These are phyloP conservation scores for Serpula lacrymans DNA, from an alignment of 768 basidiomycete species.

Conservation along the genomic window DNA sequence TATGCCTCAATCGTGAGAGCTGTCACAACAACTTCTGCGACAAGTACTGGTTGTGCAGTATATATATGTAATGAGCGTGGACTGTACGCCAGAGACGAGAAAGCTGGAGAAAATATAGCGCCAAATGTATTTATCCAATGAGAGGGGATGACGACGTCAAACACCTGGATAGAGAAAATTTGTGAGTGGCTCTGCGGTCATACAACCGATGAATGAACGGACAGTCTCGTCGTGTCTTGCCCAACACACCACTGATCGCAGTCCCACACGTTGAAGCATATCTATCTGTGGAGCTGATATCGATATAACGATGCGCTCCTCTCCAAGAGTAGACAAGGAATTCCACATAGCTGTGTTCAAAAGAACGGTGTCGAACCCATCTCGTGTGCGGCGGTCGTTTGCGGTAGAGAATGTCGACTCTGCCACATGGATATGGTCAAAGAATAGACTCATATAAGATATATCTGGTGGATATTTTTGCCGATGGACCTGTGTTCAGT, in stretches of 20 bases:
- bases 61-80: constrained; percentile 17
- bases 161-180: constrained; percentile 27
- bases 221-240: constrained; percentile 38
- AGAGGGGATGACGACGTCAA: constrained; percentile 34
- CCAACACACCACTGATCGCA: constrained; percentile 29
- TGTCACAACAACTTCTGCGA: constrained; percentile 51
- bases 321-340: constrained; percentile 14
- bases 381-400: background rate
- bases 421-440: constrained; percentile 19
- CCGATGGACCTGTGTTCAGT: too few relatives aligned
- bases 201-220: constrained; percentile 9
- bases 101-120: constrained; percentile 30
- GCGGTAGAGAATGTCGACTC: constrained; percentile 27
- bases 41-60: constrained; percentile 25
- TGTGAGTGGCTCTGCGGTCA: background rate
- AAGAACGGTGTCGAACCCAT: constrained; percentile 23
- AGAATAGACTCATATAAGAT: constrained; percentile 35
- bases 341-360: constrained; percentile 33
- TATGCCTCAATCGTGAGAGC: constrained; percentile 52
- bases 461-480: too few relatives aligned
- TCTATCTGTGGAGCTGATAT: constrained; percentile 17
- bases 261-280: constrained; percentile 2
- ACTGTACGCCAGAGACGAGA: constrained; percentile 8
- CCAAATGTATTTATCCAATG: constrained; percentile 36
- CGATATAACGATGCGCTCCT: constrained; percentile 16